Base-by-base conservation (phyloP, 345 rosid species). In the Jatropha curcas region DNA sequence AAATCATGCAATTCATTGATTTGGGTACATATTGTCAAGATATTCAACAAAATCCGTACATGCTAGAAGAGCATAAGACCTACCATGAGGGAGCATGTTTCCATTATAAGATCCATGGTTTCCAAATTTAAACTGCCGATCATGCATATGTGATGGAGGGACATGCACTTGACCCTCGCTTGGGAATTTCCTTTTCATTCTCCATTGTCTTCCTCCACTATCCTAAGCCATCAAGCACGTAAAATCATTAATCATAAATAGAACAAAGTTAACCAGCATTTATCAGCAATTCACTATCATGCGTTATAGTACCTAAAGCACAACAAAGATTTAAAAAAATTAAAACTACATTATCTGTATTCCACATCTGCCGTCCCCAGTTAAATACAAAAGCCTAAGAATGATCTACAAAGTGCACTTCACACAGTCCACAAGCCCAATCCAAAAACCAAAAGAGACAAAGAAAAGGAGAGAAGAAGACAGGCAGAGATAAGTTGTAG, bases 71-170 rank as follows among this genome's bases (percentile, higher is more conserved):
- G 12, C 11, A 12, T 1, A 65, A 7, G 22, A 16, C 22, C 28
- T 28, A 67, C 71, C 71, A 50, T 13, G 28, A 50, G 71, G 71
- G 17, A 67, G 59, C 71, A 51, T 31, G 45, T 33, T 28, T 67
- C 41, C 71, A 48, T 67, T 59, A 67, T 31, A 67, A 8, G 52
- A 31, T 50, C 27, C 43, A 67, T 19, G 19, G 43, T 67, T 48
- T 30, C 59, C 58, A 27, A 45, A 12, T 41, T 43, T 25, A 14
- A 66, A 50, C 45, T 8, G 41, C 20, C 24, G 17, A 48, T 50
- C 22, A 17, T 67, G 13, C 35, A 8, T 27, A 46, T 1, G 48
- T 31, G 65, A 35, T 19, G 22, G 22, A 61, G 39, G 45, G 65
- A 34, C 25, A 60, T 19, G 65, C 43, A 60, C 12, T 61, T 35